These are phyloP conservation scores for Coemansia sp. DNA, from an alignment of 192 early-diverging fungal genomes.

Conservation along the genomic window DNA sequence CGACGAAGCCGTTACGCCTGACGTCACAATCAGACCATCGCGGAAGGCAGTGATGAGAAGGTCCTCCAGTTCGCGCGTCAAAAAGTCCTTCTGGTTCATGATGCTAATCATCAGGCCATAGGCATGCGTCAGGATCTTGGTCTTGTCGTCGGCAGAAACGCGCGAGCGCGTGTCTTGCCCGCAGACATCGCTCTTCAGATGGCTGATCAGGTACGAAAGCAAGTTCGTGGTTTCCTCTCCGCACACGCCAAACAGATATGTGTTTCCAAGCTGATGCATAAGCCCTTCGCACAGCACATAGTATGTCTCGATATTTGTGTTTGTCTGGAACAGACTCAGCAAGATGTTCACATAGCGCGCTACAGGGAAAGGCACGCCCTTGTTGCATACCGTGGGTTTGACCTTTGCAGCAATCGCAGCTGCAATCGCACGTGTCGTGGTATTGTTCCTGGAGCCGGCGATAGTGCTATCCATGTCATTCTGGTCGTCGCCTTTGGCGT, in stretches of 20 bases:
- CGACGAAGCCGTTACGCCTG: slow-evolving; percentile 65
- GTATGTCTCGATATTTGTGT: slow-evolving; percentile 71
- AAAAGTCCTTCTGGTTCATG: slow-evolving; percentile 57
- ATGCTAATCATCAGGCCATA: slow-evolving; percentile 35
- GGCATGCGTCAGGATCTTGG: slow-evolving; percentile 13
- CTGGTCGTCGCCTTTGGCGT: neutral
- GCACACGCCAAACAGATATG: slow-evolving; percentile 71
- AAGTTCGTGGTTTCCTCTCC: slow-evolving; percentile 56
- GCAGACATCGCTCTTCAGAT: slow-evolving; percentile 49
- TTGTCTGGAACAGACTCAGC: slow-evolving; percentile 63
- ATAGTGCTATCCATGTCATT: neutral
- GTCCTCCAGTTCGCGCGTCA: slow-evolving; percentile 68
- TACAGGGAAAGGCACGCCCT: slow-evolving; percentile 52
- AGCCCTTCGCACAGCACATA: slow-evolving; percentile 66
- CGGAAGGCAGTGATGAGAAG: slow-evolving; percentile 72
- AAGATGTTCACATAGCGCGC: slow-evolving; percentile 61
- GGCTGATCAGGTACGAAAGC: slow-evolving; percentile 65
- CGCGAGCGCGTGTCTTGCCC: slow-evolving; percentile 23
- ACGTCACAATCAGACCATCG: slow-evolving; percentile 60
- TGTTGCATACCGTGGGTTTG: neutral
- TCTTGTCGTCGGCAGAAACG: slow-evolving; percentile 24
- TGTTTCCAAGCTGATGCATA: slow-evolving; percentile 68
- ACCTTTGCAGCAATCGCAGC: slow-evolving; percentile 1
- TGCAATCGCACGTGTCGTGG: neutral
- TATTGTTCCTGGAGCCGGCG: neutral